Evolutionary conservation across 2,329 filamentous ascomycete species (phyloP), one percentile per base, ranked within the genome.

Genomic region (Colletotrichum sp.): DNA sequence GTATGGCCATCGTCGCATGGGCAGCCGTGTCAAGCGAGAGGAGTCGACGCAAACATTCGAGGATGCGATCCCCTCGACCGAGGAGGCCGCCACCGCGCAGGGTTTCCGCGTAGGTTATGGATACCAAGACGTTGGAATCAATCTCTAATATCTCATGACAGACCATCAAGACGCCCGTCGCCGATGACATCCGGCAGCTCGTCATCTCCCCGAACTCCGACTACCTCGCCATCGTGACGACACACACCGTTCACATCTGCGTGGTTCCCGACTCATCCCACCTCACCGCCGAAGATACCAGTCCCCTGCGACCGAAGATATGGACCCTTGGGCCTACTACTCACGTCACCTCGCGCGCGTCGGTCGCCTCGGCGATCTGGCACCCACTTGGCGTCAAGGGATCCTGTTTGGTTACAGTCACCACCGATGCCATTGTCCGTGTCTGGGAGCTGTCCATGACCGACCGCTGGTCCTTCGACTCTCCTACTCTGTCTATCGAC

Each of bases 301-400:
- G 90, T 12, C 92, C 93, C 7, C 89, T 98, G 80, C 95, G 95
- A 81, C 89, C 96, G 34, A 98, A 95, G 84, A 95, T 95, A 69
- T 98, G 95, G 86, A 96, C 96, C 24, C 89, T 99, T n/a, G 96
- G 96, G 2, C 96, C 96, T 34, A 98, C 95, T 4, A 96, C 94
- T 5, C 96, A 99, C 84, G 95, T 98, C 65, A 93, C 96, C 66
- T 95, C 96, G 63, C 93, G 96, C 79, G 92, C 95, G 9, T 92
- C 95, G 3, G 89, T 99, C 72, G 93, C 93, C 26, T 95, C 95
- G 2, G 94, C 93, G 6, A 81, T 98, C 74, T 99, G 97, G 96
- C 97, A 99, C 85, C 97, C 97, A 1, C 88, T 99, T 1, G 96
- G 96, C 2, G 93, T 96, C 13, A 92, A 94, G 77, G 95, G 95